phyloP scores from a whole-genome alignment of 306 rosid genomes.

The Cicer arietinum region DNA sequence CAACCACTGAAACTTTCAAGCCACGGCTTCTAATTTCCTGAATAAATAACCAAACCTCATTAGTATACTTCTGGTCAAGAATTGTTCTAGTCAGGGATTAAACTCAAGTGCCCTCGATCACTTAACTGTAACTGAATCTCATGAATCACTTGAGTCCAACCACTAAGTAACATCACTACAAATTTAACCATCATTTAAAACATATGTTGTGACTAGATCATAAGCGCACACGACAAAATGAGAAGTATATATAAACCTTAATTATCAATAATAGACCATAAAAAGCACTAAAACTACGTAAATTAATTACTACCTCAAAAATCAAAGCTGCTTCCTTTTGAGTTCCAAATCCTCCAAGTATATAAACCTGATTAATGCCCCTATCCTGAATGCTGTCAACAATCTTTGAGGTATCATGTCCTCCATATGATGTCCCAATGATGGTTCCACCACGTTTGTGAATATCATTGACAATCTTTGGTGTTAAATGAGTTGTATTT shows the following conservation, averaged over 20 bases:
- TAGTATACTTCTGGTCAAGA: not conserved
- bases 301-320: constrained; percentile 74
- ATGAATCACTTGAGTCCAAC: not conserved
- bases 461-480: constrained; percentile 84
- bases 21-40: constrained; percentile 91
- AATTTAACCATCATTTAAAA: not conserved
- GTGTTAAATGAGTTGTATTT: constrained; percentile 73
- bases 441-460: constrained; percentile 97
- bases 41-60: constrained; percentile 1
- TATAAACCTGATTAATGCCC: constrained; percentile 93
- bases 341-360: constrained; percentile 95
- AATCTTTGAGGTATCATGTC: constrained; percentile 85
- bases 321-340: constrained; percentile 86
- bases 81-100: not conserved
- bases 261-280: not conserved
- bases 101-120: not conserved
- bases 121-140: not conserved
- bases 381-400: constrained; percentile 92
- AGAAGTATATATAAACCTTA: no score
- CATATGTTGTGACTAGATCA: not conserved
- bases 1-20: constrained; percentile 79
- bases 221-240: no score
- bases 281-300: constrained; percentile 9
- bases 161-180: not conserved
- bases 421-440: constrained; percentile 90